Base-by-base conservation (phyloP, 148 eudicot genomes). In the Chenopodium berlandieri region DNA sequence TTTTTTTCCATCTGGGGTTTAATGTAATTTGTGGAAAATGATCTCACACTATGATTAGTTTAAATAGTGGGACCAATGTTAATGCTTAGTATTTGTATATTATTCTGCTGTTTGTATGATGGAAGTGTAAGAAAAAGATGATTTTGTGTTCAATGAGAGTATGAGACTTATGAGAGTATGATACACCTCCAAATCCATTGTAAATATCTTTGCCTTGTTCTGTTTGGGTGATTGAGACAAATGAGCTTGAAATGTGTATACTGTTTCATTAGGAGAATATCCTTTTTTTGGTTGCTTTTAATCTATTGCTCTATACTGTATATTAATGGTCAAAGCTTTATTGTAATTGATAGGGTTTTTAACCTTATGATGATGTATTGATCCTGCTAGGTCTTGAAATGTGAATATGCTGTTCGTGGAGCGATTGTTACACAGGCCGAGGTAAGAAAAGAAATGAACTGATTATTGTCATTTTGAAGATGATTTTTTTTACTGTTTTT, bases 391-490 rank as follows among this genome's bases (percentile, higher is more conserved):
- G 97, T 94, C 69, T 82, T 94, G 89, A 85, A 92, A 82, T 94
- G 98, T 77, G 91, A 92, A 71, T 94, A 94, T 88, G 98, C 95
- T 86, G 98, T 92, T 83, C 98, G 98, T 70, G 98, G 98, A 50
- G 98, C 89, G 84, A 92, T 94, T 83, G 97, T 94, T 71, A 83
- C 88, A 46, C 88, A 90, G 71, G 98, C 98, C 13, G 94, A 90
- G 97, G 97, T 83, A 83, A 20, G 71, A 27, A 7, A 34, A 52
- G 1, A 30, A 67, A 6, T 67, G 16, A 30, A 67, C 30, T 30
- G 37, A 67, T 67, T 67, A 13, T 2, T 67, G 7, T 9, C 5
- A 0, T 58, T 58, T 22, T 2, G 3, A 19, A 67, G 37, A 67
- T 67, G 12, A 37, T 27, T 67, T 3, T 2, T 3, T 2, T 3